phyloP scores from a whole-genome alignment of 2,329 filamentous ascomycete genomes.

The Paraconiothyrium sp. region DNA sequence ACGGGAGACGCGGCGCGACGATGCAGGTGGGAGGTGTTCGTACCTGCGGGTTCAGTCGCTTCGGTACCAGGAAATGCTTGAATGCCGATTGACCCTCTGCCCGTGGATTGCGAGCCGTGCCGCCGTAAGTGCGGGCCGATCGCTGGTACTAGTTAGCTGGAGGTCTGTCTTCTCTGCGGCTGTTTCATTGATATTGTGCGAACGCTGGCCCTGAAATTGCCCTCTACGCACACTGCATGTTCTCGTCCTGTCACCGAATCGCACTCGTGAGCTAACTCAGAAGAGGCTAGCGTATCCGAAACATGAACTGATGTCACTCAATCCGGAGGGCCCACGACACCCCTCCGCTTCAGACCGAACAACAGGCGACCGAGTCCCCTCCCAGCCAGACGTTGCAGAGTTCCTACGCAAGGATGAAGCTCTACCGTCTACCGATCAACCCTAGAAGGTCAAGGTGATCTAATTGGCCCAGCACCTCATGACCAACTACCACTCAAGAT shows the following conservation, averaged over 20 bases:
- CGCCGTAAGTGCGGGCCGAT: constrained; percentile 10
- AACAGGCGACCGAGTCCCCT: too few species aligned
- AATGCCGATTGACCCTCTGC: constrained; percentile 17
- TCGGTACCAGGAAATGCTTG: constrained; percentile 21
- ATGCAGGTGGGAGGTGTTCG: constrained; percentile 24
- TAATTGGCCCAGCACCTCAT: too few species aligned
- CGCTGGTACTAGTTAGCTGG: neutral
- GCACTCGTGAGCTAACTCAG: neutral
- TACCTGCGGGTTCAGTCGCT: constrained; percentile 23
- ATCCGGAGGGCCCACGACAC: too few species aligned
- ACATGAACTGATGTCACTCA: too few species aligned
- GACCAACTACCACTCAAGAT: too few species aligned
- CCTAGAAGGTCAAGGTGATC: too few species aligned
- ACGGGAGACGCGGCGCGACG: constrained; percentile 15
- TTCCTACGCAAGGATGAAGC: too few species aligned
- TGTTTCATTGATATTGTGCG: neutral
- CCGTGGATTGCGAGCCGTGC: constrained; percentile 11
- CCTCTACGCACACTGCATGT: neutral
- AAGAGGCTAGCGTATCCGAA: too few species aligned
- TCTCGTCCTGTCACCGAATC: neutral
- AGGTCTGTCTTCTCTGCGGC: neutral
- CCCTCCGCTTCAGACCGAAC: too few species aligned
- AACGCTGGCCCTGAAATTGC: neutral
- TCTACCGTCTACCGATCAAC: too few species aligned
- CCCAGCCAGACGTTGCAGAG: too few species aligned